phyloP scores from a whole-genome alignment of 208 protist genomes.

The Jaenimonas drosophilae region DNA sequence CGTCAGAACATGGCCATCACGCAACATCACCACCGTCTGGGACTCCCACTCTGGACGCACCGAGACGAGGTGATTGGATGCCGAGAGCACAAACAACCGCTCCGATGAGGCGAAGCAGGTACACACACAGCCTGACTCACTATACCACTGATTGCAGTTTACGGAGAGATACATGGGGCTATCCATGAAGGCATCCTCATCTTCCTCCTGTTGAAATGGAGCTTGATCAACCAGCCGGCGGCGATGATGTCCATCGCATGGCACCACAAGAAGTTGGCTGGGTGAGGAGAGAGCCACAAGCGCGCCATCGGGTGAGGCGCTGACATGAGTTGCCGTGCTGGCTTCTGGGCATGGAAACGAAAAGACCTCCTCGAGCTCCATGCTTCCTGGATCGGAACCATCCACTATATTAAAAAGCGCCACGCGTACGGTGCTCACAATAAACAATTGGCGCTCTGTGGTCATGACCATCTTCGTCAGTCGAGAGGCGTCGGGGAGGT shows the following conservation, averaged over 20 bases:
- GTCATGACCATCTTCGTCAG: too few species aligned
- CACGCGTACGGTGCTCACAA: too few species aligned
- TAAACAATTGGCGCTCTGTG: too few species aligned
- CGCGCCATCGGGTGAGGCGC: constrained; percentile 10
- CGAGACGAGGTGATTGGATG: constrained; percentile 27
- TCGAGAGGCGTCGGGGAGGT: too few species aligned
- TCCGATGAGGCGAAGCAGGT: constrained; percentile 15
- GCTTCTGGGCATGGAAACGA: too few species aligned
- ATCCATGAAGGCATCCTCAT: constrained; percentile 1
- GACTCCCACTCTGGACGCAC: constrained; percentile 6
- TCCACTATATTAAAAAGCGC: too few species aligned
- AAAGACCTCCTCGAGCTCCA: too few species aligned
- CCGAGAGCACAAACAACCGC: constrained; percentile 18
- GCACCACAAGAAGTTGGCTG: constrained; percentile 7
- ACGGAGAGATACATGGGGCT: too few species aligned
- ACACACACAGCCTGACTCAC: constrained; percentile 9
- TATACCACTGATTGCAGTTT: constrained; percentile 26
- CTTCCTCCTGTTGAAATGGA: background rate
- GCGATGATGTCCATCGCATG: constrained; percentile 4
- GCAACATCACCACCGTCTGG: constrained; percentile 15
- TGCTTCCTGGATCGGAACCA: too few species aligned
- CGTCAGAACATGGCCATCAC: constrained; percentile 51
- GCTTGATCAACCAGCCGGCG: too few species aligned
- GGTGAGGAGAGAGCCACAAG: constrained; percentile 10
- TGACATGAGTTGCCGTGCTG: background rate